Percentiles rank a stretch among this genome's conserved stretches.
Evolutionary conservation across 169 alveolate species (phyloP).

Genomic region (Babesia bovis): DNA sequence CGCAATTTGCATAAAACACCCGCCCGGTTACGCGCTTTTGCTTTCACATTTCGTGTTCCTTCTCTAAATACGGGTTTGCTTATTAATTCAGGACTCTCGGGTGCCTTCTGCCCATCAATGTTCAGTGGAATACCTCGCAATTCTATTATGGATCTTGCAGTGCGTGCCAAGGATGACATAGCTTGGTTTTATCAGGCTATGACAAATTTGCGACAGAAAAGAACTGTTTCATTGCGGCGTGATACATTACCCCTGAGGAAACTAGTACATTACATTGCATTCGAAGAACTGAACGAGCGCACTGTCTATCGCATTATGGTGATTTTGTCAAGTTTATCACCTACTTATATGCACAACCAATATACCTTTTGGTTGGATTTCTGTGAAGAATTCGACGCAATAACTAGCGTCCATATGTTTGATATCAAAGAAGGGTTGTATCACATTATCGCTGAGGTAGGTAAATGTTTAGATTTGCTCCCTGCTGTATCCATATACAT

Average conservation of each 20-base stretch:
- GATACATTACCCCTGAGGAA: conserved; percentile 13
- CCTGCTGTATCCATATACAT: no score
- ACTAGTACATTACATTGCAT: conserved; percentile 17
- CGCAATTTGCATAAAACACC: not conserved
- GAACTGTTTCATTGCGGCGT: conserved; percentile 19
- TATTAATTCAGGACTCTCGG: conserved; percentile 14
- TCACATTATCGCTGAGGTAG: conserved; percentile 28
- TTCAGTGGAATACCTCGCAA: conserved; percentile 22
- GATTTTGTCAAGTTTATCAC: not conserved
- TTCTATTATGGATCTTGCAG: conserved; percentile 24
- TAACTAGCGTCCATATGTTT: not conserved
- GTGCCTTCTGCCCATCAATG: conserved; percentile 14
- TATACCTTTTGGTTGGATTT: conserved; percentile 21
- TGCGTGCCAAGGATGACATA: conserved; percentile 32
- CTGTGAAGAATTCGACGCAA: conserved; percentile 8
- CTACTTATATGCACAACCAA: conserved; percentile 11
- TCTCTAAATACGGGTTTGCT: conserved; percentile 16
- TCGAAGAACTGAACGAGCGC: conserved; percentile 3
- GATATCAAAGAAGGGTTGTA: not conserved
- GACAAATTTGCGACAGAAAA: conserved; percentile 22
- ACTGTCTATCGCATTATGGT: not conserved
- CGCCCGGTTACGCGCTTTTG: conserved; percentile 6
- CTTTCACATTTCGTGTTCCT: conserved; percentile 32
- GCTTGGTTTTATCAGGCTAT: conserved; percentile 19
- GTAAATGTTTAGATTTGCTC: not conserved